Conservation (phyloP, 768 basidiomycete genomes). For the Clavulina sp. region DNA sequence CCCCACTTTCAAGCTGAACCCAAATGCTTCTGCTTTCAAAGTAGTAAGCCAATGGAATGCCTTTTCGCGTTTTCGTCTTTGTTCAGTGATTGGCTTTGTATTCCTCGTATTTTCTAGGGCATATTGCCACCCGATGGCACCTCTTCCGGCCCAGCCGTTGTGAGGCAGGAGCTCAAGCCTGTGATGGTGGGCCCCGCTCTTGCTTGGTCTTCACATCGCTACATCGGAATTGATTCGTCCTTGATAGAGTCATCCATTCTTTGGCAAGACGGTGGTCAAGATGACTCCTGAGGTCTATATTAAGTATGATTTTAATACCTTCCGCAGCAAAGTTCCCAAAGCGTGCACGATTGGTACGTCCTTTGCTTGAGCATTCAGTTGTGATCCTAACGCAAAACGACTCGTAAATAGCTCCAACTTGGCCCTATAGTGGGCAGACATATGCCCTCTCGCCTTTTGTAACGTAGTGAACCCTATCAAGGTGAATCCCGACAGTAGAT, state of each 20-base stretch:
- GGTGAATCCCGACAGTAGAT: too few species aligned
- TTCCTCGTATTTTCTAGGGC: not conserved
- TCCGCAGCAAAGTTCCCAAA: conserved; percentile 69
- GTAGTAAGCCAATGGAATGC: conserved; percentile 39
- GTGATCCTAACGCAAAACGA: not conserved
- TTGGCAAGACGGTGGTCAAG: conserved; percentile 55
- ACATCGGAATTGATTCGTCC: not conserved
- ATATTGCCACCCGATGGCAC: conserved; percentile 10
- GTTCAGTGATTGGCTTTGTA: not conserved
- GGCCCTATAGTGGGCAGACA: conserved; percentile 85
- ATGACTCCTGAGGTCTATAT: conserved; percentile 60
- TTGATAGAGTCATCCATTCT: conserved; percentile 55
- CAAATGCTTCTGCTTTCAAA: conserved; percentile 59
- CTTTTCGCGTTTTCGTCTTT: not conserved
- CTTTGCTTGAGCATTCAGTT: not conserved
- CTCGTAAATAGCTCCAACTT: conserved; percentile 38
- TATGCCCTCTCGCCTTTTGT: too few species aligned
- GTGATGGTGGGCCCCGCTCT: not conserved
- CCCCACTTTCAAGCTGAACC: too few species aligned
- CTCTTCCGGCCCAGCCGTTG: conserved; percentile 19
- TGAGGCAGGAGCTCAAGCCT: conserved; percentile 2
- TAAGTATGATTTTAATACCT: conserved; percentile 96
- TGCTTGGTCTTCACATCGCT: not conserved
- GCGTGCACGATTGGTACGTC: conserved; percentile 56
- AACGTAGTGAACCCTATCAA: too few species aligned